phyloP scores from a whole-genome alignment of 2,329 filamentous ascomycete species.

The Sclerotinia spermophila region DNA sequence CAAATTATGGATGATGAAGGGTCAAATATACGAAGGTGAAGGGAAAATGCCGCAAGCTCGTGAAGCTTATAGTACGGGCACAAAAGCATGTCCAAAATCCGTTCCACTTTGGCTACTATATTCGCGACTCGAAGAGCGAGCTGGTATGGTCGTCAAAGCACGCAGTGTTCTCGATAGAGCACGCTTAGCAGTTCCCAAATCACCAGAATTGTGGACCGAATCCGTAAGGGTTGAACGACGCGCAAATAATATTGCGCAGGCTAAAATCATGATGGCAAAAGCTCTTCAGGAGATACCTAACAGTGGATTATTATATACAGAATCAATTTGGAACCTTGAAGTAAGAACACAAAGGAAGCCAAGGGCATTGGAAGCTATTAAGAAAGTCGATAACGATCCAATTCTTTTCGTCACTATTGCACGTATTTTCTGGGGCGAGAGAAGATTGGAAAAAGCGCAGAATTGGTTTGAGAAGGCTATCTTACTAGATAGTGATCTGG shows the following conservation, averaged over 20 bases:
- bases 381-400: constrained; percentile 92
- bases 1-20: constrained; percentile 98
- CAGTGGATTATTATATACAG: constrained; percentile 84
- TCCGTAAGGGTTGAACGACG: constrained; percentile 90
- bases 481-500: constrained; percentile 77
- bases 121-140: constrained; percentile 79
- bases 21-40: constrained; percentile 88
- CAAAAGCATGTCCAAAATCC: constrained; percentile 78
- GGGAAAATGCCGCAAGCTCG: constrained; percentile 78
- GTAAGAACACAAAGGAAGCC: constrained; percentile 88
- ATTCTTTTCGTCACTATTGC: constrained; percentile 87
- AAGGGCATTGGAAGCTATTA: constrained; percentile 87
- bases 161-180: constrained; percentile 91
- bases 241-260: constrained; percentile 76
- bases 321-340: constrained; percentile 95
- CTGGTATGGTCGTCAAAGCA: constrained; percentile 82
- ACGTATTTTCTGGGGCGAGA: constrained; percentile 92
- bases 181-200: constrained; percentile 81
- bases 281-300: constrained; percentile 88
- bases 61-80: constrained; percentile 84
- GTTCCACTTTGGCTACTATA: constrained; percentile 89
- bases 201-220: constrained; percentile 82
- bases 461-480: constrained; percentile 98
- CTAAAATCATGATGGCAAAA: constrained; percentile 87
- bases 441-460: constrained; percentile 87